Evolutionary conservation across 805 yeast species (phyloP), one percentile per base, ranked within the genome.

Genomic region (Pichia ethanolica): DNA sequence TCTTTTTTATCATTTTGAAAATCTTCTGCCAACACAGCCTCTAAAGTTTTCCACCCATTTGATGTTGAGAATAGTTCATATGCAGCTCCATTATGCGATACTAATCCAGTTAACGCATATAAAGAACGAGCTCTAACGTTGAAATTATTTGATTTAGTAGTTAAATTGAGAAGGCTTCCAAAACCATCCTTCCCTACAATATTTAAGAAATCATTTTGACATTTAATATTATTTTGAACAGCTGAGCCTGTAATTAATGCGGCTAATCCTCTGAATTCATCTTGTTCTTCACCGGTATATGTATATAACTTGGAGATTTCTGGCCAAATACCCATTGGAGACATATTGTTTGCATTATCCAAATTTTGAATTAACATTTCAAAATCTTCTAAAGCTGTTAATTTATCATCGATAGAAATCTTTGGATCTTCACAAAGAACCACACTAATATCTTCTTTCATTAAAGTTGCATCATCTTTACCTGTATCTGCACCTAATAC

Each of bases 321-420:
- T 11, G 50, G 50, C 99, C 98, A 93, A 54, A 89, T 74, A 55
- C 81, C 79, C 72, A 90, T 63, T 58, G 84, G 86, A 55, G 86
- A 91, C 56, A 91, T 82, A 60, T 89, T 89, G 67, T 91, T 90
- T 27, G 98, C 98, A 65, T 93, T 93, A 66, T 93, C 98, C 52
- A 91, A 67, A 60, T 89, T 89, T 63, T 91, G 98, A 44, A 93
- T 83, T 46, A 91, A 71, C 91, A 90, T 89, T 64, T 91, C 97
- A 60, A 91, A 85, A 64, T 89, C 88, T 56, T 91, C 97, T 52
- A 89, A 77, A 0, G 97, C 96, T 8, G 78, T 77, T 46, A 83
- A 71, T 58, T 84, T 85, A 57, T 75, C 74, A 39, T 85, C 91
- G 26, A 77, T 57, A 7, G 76, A 76, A 4, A 81, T 79, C 44